Evolutionary conservation across 1,139 yeast genomes (phyloP), one percentile per base, ranked within the genome.

Genomic region (Zygosaccharomyces sapae): DNA sequence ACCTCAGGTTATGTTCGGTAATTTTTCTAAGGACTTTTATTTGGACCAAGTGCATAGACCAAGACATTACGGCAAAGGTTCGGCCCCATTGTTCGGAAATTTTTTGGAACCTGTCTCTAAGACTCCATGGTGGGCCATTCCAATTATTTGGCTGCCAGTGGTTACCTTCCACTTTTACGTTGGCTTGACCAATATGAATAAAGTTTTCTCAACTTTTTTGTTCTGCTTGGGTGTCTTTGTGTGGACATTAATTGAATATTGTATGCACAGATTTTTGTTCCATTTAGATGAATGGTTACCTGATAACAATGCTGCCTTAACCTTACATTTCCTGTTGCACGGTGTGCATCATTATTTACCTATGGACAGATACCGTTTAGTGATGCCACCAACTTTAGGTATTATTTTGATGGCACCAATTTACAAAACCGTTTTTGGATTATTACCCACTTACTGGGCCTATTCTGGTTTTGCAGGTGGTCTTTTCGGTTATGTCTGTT

Each of bases 271-370:
- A 59, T 90, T 89, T 68, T 68, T 94, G 55, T 92, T 92, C 82
- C 99, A 92, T 67, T 73, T 92, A 61, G 99, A 92, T 66, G 72
- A 78, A 43, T 79, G 82, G 64, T 75, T 94, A 55, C 99, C 99
- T 9, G 86, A 87, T 56, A 79, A 85, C 67, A 83, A 81, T 43
- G 49, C 77, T 31, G 86, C 86, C 16, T 82, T 85, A 62, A 80
- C 95, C 1, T 58, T 88, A 40, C 99, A 92, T 68, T 92, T 92
- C 74, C 69, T 89, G 54, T 74, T 90, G 55, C 99, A 92, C 62
- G 99, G 99, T 45, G 85, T 90, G 47, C 99, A 92, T 67, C 99
- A 92, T 68, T 92, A 88, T 68, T 75, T 92, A 59, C 99, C 99
- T 52, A 92, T 94, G 98, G 99, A 92, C 70, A 79, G 80, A 50